Evolutionary conservation across 495 filamentous ascomycete species (phyloP).

Genomic region (Trichoderma virens): DNA sequence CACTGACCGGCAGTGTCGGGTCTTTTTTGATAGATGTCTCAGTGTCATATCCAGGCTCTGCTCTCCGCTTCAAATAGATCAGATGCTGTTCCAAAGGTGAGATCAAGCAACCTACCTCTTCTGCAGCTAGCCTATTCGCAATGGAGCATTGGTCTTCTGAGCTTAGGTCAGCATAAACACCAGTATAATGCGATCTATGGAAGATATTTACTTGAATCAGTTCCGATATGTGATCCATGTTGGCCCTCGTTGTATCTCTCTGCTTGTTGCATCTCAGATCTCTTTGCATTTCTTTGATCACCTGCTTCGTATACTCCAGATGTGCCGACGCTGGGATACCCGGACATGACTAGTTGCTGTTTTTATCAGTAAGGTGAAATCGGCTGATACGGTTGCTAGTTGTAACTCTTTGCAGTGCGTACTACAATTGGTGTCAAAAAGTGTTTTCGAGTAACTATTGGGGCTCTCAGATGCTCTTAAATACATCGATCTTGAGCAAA

Average conservation of each 20-base stretch:
- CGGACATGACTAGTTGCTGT: slow-evolving; percentile 23
- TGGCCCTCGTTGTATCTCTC: slow-evolving; percentile 60
- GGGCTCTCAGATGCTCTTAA: neutral
- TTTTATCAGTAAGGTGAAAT: neutral
- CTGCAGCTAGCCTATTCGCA: slow-evolving; percentile 64
- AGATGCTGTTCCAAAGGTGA: neutral
- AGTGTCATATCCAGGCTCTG: slow-evolving; percentile 29
- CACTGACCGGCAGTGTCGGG: slow-evolving; percentile 58
- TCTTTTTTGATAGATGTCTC: slow-evolving; percentile 58
- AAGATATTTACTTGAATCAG: slow-evolving; percentile 57
- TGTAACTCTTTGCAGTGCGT: neutral
- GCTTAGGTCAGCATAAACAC: slow-evolving; percentile 1
- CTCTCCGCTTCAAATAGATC: slow-evolving; percentile 27
- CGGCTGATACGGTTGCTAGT: neutral
- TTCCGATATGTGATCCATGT: slow-evolving; percentile 54
- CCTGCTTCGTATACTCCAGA: slow-evolving; percentile 40
- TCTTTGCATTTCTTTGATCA: slow-evolving; percentile 61
- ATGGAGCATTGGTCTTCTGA: slow-evolving; percentile 75
- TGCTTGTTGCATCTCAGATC: slow-evolving; percentile 43
- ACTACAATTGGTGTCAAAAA: neutral
- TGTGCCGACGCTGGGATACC: slow-evolving; percentile 36
- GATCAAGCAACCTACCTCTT: slow-evolving; percentile 31
- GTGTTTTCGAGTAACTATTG: neutral
- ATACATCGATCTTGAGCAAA: neutral
- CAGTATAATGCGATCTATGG: neutral